Conservation (phyloP, 1,139 yeast species). For the Debaryomyces psychrophilus region DNA sequence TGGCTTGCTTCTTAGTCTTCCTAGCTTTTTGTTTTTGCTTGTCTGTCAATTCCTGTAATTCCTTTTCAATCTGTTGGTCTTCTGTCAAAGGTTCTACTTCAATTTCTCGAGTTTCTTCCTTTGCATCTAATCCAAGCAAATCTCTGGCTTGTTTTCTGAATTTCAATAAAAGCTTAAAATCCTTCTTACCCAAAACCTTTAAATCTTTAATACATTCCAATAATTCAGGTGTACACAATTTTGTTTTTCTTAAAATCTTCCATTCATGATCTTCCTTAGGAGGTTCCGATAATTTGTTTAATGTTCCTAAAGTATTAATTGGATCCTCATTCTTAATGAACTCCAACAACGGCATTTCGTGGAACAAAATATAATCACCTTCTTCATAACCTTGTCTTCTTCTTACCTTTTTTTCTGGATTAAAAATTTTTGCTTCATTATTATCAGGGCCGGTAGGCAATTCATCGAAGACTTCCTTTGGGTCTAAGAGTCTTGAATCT, state of each 20-base stretch:
- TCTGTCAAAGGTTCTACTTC: slow-evolving; percentile 78
- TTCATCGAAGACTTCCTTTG: slow-evolving; percentile 93
- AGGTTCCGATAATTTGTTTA: slow-evolving; percentile 57
- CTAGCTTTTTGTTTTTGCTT: slow-evolving; percentile 69
- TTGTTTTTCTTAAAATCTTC: slow-evolving; percentile 69
- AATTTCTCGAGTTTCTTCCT: slow-evolving; percentile 49
- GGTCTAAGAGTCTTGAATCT: slow-evolving; percentile 90
- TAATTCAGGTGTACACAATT: slow-evolving; percentile 76
- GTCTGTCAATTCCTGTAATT: slow-evolving; percentile 71
- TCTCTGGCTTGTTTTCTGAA: slow-evolving; percentile 91
- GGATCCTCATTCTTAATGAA: slow-evolving; percentile 82
- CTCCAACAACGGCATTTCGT: slow-evolving; percentile 73
- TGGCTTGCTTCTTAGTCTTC: slow-evolving; percentile 79
- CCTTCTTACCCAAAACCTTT: slow-evolving; percentile 91
- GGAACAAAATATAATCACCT: slow-evolving; percentile 81
- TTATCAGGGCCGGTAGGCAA: slow-evolving; percentile 75
- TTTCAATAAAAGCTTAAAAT: slow-evolving; percentile 77
- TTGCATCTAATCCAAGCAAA: slow-evolving; percentile 66
- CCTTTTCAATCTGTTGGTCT: slow-evolving; percentile 88
- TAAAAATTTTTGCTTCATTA: slow-evolving; percentile 88
- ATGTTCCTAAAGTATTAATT: slow-evolving; percentile 75
- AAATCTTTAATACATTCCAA: slow-evolving; percentile 85
- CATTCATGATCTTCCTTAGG: slow-evolving; percentile 69
- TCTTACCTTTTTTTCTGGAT: slow-evolving; percentile 89
- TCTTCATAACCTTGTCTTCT: slow-evolving; percentile 97